These are phyloP conservation scores for Omphalotus guepiniiformis DNA, from an alignment of 768 basidiomycete genomes.

Conservation along the genomic window DNA sequence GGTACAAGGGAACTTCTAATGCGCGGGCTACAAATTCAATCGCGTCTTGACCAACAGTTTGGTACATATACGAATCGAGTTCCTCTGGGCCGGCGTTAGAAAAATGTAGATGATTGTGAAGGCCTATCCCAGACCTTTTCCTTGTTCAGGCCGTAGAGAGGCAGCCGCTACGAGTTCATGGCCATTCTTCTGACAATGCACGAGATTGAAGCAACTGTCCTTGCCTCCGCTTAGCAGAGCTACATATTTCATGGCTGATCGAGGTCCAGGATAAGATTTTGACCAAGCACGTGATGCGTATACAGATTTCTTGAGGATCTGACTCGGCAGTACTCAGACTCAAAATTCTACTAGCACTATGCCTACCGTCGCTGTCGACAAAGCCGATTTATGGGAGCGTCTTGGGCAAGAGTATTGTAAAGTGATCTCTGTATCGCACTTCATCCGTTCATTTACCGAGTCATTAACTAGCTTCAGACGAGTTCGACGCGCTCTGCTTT, in stretches of 20 bases:
- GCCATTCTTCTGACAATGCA: slow-evolving; percentile 82
- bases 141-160: slow-evolving; percentile 76
- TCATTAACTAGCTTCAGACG: slow-evolving; percentile 69
- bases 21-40: slow-evolving; percentile 83
- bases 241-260: slow-evolving; percentile 75
- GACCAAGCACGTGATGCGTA: background rate
- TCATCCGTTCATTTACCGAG: slow-evolving; percentile 14
- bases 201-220: slow-evolving; percentile 93
- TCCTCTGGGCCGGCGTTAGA: slow-evolving; percentile 63
- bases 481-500: slow-evolving; percentile 94
- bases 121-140: slow-evolving; percentile 60
- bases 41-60: slow-evolving; percentile 97
- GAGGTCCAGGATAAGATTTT: background rate
- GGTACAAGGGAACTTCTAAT: slow-evolving; percentile 81
- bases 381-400: slow-evolving; percentile 87
- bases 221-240: slow-evolving; percentile 96
- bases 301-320: background rate
- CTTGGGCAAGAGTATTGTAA: slow-evolving; percentile 81
- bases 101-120: slow-evolving; percentile 13
- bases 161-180: slow-evolving; percentile 88
- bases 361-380: slow-evolving; percentile 96
- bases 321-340: no score
- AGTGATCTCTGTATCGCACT: slow-evolving; percentile 14
- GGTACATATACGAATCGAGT: slow-evolving; percentile 97
- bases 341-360: no score